Conservation (phyloP, 2,329 filamentous ascomycete species). For the Calcarisporium arbuscula region DNA sequence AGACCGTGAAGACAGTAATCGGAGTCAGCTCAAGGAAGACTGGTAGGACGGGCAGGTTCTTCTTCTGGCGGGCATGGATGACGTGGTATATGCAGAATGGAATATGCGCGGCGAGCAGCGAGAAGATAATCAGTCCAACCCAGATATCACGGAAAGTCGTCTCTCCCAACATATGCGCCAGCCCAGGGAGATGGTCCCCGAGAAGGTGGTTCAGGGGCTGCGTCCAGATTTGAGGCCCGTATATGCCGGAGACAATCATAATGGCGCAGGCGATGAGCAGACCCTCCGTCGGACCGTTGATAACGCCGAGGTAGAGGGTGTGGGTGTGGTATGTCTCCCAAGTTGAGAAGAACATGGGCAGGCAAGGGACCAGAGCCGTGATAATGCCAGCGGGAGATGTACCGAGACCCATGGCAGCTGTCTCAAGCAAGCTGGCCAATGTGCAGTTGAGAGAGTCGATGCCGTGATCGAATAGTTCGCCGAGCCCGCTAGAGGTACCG, state of each 20-base stretch:
- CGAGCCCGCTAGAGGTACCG: conserved; percentile 87
- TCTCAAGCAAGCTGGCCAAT: conserved; percentile 82
- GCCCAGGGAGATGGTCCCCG: conserved; percentile 44
- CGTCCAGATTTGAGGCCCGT: conserved; percentile 82
- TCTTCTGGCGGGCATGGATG: conserved; percentile 62
- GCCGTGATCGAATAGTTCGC: conserved; percentile 96
- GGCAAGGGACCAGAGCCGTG: conserved; percentile 81
- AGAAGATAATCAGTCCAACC: conserved; percentile 63
- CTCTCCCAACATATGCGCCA: conserved; percentile 57
- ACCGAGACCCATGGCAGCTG: conserved; percentile 87
- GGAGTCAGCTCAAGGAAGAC: conserved; percentile 93
- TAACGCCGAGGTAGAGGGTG: conserved; percentile 88
- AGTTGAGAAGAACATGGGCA: conserved; percentile 99
- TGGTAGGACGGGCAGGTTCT: conserved; percentile 68
- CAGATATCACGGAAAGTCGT: conserved; percentile 82
- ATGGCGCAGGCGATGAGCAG: conserved; percentile 79
- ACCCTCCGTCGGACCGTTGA: conserved; percentile 96
- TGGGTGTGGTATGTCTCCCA: conserved; percentile 99
- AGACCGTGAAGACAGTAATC: conserved; percentile 72
- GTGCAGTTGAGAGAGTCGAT: conserved; percentile 99
- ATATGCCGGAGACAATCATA: conserved; percentile 83
- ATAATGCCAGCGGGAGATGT: conserved; percentile 80
- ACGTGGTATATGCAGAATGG: conserved; percentile 90
- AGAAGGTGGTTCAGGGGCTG: conserved; percentile 65
- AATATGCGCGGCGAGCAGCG: conserved; percentile 67